Conservation (phyloP, 1,284 basidiomycete genomes). For the Heterobasidion annosum region DNA sequence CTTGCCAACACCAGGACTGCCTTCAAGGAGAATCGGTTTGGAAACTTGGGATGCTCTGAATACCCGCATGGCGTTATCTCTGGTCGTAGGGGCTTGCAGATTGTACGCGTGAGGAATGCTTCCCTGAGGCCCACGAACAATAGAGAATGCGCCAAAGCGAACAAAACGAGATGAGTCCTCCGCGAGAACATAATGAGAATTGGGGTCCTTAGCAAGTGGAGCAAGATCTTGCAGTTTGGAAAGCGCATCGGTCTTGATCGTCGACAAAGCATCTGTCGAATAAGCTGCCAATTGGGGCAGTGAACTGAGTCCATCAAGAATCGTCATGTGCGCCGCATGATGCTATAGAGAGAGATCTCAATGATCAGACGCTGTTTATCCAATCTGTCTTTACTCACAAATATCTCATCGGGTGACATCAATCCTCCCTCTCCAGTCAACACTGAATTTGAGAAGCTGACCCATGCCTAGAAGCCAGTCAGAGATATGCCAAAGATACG, state of each 20-base stretch:
- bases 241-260: constrained; percentile 41
- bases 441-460: constrained; percentile 75
- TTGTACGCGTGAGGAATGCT: constrained; percentile 53
- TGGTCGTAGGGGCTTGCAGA: constrained; percentile 84
- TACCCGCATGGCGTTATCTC: constrained; percentile 84
- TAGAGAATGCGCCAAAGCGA: constrained; percentile 71
- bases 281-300: constrained; percentile 60
- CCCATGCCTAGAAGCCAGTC: constrained; percentile 67
- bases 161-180: constrained; percentile 32
- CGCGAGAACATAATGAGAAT: constrained; percentile 12
- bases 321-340: constrained; percentile 82
- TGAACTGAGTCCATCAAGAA: constrained; percentile 78
- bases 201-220: constrained; percentile 25
- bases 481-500: constrained; percentile 5
- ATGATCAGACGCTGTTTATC: not conserved
- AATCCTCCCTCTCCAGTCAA: constrained; percentile 25
- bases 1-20: constrained; percentile 99
- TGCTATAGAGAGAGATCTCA: constrained; percentile 39
- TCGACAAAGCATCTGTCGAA: constrained; percentile 36
- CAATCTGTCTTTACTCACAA: constrained; percentile 46
- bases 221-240: constrained; percentile 41
- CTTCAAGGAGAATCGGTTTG: constrained; percentile 94
- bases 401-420: constrained; percentile 46
- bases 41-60: constrained; percentile 83
- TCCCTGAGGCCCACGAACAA: constrained; percentile 49